Evolutionary conservation across 352 stramenopile genomes (phyloP).

Genomic region (Globisporangium paroecandrum): DNA sequence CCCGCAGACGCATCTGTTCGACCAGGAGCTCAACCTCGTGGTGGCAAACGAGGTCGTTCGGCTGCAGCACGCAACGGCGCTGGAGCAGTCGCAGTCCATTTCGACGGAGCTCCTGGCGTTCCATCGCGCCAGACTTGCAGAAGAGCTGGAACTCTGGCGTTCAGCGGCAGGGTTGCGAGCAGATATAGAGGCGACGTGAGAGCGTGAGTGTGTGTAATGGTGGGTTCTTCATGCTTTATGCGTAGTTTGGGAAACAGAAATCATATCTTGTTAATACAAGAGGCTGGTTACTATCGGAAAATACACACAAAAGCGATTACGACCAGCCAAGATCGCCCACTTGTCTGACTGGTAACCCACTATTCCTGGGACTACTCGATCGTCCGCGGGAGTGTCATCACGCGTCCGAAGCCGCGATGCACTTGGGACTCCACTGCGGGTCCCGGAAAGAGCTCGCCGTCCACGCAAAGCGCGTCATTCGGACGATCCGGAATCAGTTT

Average conservation of each 20-base stretch:
- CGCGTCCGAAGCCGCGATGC: slow-evolving; percentile 50
- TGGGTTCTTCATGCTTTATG: background rate
- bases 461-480: slow-evolving; percentile 51
- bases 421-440: slow-evolving; percentile 51
- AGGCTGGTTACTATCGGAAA: background rate
- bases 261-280: background rate
- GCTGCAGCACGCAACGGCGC: background rate
- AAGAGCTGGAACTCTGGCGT: slow-evolving; percentile 20
- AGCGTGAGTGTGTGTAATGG: background rate
- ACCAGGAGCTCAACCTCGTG: slow-evolving; percentile 17
- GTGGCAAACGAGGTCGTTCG: slow-evolving; percentile 13
- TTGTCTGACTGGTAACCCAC: background rate
- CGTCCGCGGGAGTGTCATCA: slow-evolving; percentile 31
- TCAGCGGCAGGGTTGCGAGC: background rate
- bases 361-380: background rate
- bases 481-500: slow-evolving; percentile 38
- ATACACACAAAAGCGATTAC: background rate
- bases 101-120: slow-evolving; percentile 21
- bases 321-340: background rate
- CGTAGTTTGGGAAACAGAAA: background rate
- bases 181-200: background rate
- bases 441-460: slow-evolving; percentile 52
- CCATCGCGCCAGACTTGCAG: slow-evolving; percentile 15
- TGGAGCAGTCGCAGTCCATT: slow-evolving; percentile 12
- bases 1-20: slow-evolving; percentile 28